These are phyloP conservation scores for Camellia japonica DNA, from an alignment of 148 eudicot genomes.

Conservation along the genomic window DNA sequence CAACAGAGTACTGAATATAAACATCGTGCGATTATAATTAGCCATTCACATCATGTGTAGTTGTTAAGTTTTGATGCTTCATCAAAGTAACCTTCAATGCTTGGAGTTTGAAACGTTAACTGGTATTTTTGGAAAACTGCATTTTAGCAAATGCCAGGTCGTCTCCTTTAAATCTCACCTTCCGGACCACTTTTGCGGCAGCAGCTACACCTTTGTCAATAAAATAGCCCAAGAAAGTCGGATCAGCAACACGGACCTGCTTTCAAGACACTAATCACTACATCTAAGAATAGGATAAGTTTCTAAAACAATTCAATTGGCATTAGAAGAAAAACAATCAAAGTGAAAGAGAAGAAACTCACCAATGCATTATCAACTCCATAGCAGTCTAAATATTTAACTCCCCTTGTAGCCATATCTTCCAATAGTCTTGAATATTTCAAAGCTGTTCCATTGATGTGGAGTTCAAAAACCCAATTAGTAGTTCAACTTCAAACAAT, in stretches of 20 bases:
- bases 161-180: conserved; percentile 38
- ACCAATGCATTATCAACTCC: conserved; percentile 98
- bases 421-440: conserved; percentile 82
- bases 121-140: neutral
- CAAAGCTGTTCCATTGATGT: conserved; percentile 48
- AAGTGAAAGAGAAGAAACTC: conserved; percentile 27
- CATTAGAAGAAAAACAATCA: neutral
- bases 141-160: neutral
- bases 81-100: neutral
- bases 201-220: conserved; percentile 79
- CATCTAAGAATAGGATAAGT: conserved; percentile 17
- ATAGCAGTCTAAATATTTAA: conserved; percentile 91
- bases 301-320: neutral
- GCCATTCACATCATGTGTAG: neutral
- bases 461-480: conserved; percentile 12
- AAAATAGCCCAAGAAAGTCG: conserved; percentile 95
- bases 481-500: neutral
- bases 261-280: conserved; percentile 13
- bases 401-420: conserved; percentile 87
- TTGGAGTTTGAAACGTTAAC: neutral
- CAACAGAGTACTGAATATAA: neutral
- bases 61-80: neutral
- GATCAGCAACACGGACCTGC: conserved; percentile 98
- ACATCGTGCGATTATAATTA: neutral
- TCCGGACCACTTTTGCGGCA: conserved; percentile 96